Base-by-base conservation (phyloP, 495 filamentous ascomycete genomes). In the Penicillium fimorum region DNA sequence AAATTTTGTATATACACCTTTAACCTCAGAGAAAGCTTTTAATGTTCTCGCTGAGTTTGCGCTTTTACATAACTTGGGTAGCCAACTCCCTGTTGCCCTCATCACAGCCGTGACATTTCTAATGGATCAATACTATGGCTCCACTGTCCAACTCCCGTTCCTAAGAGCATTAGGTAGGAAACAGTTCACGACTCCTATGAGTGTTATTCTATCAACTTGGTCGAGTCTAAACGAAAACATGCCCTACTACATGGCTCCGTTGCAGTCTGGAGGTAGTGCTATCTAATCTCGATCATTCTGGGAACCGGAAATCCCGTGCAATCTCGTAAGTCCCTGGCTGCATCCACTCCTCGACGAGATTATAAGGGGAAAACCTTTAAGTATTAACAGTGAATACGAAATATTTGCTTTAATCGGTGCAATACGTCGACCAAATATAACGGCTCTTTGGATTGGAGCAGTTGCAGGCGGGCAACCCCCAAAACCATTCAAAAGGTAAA, bases 281-380 rank as follows among this genome's bases (percentile, higher is more conserved):
- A 11, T 62, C 56, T 18, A 38, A 35, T 33, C 45, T 60, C 2
- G 56, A 2, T 25, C 40, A 46, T 65, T 62, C 18, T 62, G 56
- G 57, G 56, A 60, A 32, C 53, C 53, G 8, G 24, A 32, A 15
- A 22, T 62, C 5, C 53, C 50, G 12, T 65, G 56, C 50, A 62
- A 62, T 30, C 53, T 65, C 32, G 63, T 58, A 29, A 57, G 56
- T 30, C 50, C 59, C 20, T 62, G 53, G 59, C 35, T 65, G 22
- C 59, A 65, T 53, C 63, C 59, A 0, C 38, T 58, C 20, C 33
- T 64, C 10, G 40, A 57, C 12, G 61, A 64, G 37, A 20, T 60
- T 8, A 40, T 30, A 13, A 15, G 2, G 8, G 25, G 15, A 10
- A 15, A 5, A 4, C 7, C 13, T 2, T 11, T 22, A 0, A 24